Base-by-base conservation (phyloP, 73 alveolate genomes). In the Uronychia binucleata region DNA sequence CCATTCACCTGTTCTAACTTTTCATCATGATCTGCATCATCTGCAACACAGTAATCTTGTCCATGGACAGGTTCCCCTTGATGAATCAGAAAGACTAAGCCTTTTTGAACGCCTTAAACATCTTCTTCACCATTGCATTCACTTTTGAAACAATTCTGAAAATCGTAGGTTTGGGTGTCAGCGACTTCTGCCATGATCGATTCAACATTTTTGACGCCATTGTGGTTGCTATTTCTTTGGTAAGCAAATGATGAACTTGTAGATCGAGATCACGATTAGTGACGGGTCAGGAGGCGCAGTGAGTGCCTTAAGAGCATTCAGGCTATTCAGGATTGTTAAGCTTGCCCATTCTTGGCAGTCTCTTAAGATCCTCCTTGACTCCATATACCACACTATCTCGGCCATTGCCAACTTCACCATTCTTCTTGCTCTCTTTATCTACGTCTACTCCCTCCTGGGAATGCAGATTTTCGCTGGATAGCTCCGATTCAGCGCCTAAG, bases 201-300 rank as follows among this genome's bases (percentile, higher is more conserved):
- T 80, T 91, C 87, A 93, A 93, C 77, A n/a, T 86, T 33, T 93
- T 93, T 82, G 97, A 93, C 67, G 77, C 86, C 30, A 8, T 81
- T 1, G 74, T 90, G 8, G 92, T 93, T 1, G 81, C 81, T 30
- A 34, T 91, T 13, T 80, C 92, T 1, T 13, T 83, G 1, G 34
- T 75, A 0, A 84, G 75, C 33, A 75, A 11, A 25, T 57, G 26
- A 57, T 57, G 19, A 57, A 57, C 75, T 25, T 19, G 27, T 57
- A 25, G 26, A 25, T 26, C 75, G 27, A 25, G 19, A 57, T 57
- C 19, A 26, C 19, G 75, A 57, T 57, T 26, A 26, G 75, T 25
- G 27, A 25, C 19, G 75, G 75, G 26, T 19, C 27, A 57, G 26
- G 75, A 57, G 26, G 75, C 26, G 75, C 26, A 57, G 75, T 57